phyloP scores from a whole-genome alignment of 2,329 filamentous ascomycete species.

The Lachnellula occidentalis region DNA sequence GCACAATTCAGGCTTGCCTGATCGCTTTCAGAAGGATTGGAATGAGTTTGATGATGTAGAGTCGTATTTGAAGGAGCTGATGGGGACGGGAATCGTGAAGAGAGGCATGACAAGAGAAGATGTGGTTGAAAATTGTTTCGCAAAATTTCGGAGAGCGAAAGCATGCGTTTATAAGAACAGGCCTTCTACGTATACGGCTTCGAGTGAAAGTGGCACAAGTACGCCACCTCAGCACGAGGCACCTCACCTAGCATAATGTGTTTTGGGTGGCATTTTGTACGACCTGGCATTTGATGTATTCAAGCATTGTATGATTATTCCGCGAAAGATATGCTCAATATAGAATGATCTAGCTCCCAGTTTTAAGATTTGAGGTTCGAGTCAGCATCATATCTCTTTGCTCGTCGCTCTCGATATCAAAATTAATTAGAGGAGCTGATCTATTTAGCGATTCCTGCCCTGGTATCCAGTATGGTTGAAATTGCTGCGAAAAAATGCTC shows the following conservation, averaged over 20 bases:
- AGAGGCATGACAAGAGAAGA: conserved; percentile 10
- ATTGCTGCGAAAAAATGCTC: too few species aligned
- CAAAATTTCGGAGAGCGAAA: conserved; percentile 8
- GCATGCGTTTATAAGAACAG: conserved; percentile 3
- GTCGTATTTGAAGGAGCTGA: conserved; percentile 8
- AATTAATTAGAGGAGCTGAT: too few species aligned
- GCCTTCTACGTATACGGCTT: conserved; percentile 4
- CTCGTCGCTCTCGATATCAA: too few species aligned
- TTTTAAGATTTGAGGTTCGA: too few species aligned
- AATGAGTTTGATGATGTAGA: conserved; percentile 14
- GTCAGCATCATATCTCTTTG: too few species aligned
- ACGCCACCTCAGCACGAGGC: background rate
- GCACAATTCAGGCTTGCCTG: conserved; percentile 12
- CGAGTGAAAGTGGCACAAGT: background rate
- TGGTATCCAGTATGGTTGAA: too few species aligned
- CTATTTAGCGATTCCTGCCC: too few species aligned
- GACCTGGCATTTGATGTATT: background rate
- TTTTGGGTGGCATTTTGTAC: background rate
- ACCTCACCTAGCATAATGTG: background rate
- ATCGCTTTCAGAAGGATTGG: conserved; percentile 12
- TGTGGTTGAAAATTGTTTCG: conserved; percentile 6
- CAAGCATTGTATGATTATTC: background rate
- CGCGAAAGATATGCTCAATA: too few species aligned
- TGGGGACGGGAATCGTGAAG: conserved; percentile 6
- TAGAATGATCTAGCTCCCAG: too few species aligned